Evolutionary conservation across 1,284 basidiomycete species (phyloP).

Genomic region (Hymenochaete sp.): DNA sequence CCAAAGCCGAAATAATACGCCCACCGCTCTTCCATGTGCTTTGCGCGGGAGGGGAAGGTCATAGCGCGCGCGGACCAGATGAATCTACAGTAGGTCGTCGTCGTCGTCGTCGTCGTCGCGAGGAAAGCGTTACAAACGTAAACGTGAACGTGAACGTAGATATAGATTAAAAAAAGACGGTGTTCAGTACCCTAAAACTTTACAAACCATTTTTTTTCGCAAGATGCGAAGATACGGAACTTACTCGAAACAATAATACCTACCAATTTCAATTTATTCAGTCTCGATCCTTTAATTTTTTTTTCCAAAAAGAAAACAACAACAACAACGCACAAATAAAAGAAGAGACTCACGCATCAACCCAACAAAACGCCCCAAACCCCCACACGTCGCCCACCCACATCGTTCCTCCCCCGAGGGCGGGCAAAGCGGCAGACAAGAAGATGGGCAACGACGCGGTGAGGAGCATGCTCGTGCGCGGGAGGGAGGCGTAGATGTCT

Average conservation of each 20-base stretch:
- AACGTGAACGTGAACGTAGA: too few species aligned
- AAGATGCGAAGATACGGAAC: too few species aligned
- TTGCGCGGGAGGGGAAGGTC: conserved; percentile 56
- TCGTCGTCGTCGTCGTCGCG: too few species aligned
- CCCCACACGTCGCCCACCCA: conserved; percentile 50
- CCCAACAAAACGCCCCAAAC: conserved; percentile 73
- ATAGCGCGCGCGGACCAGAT: conserved; percentile 69
- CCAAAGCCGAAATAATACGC: conserved; percentile 79
- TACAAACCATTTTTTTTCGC: too few species aligned
- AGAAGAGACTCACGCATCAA: conserved; percentile 60
- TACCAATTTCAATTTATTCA: conserved; percentile 25
- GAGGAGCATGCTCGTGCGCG: conserved; percentile 66
- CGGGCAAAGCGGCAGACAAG: conserved; percentile 61
- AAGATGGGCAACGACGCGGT: conserved; percentile 75
- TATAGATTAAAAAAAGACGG: too few species aligned
- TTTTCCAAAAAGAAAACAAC: conserved; percentile 9
- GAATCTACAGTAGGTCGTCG: conserved; percentile 42
- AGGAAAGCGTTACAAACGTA: too few species aligned
- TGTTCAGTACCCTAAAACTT: too few species aligned
- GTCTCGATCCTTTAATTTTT: too few species aligned
- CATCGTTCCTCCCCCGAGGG: conserved; percentile 52
- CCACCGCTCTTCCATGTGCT: conserved; percentile 78
- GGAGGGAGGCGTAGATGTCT: conserved; percentile 49
- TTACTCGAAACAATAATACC: conserved; percentile 85
- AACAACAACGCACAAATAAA: conserved; percentile 7